Base-by-base conservation (phyloP, 768 basidiomycete species). In the Hericium coralloides region DNA sequence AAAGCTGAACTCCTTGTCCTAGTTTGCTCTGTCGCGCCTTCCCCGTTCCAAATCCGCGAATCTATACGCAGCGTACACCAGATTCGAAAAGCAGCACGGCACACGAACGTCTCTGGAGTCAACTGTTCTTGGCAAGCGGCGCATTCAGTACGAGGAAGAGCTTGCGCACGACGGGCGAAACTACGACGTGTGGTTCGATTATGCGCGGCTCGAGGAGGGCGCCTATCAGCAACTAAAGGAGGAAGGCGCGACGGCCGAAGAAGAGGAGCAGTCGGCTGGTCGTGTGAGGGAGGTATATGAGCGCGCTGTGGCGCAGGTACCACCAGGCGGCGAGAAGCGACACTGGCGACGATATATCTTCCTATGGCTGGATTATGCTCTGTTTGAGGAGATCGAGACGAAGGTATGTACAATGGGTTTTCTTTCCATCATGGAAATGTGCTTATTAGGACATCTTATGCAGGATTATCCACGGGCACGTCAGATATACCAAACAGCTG, bases 111-210 rank as follows among this genome's bases (percentile, higher is more conserved):
- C 92, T 0, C 82, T 99, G 23, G 95, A 98, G 69, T 81, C 84
- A 41, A 99, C 97, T 7, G 95, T 99, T 0, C 80, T 98, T 0
- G 95, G 95, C 36, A 99, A 98, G 70, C 85, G 97, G n/a, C 82
- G 97, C 39, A 98, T 99, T 56, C 94, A 98, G 65, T 98, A 99
- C 66, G 97, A 99, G 68, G 97, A 99, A 61, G 97, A 99, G 71
- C 72, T 98, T 2, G 69, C 84, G 10, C 88, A 95, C 57, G 93
- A 98, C 61, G 86, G 92, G 0, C 83, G 87, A 45, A 98, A 98
- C 69, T 99, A 98, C 67, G 97, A 98, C 69, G 87, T 89, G 0
- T 99, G 97, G 97, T 98, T 99, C 67, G 97, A 98, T 66, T 95
- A 95, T 64, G 82, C 92, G 20, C 80, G 95, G 17, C 69, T 99